These are phyloP conservation scores for Cyberlindnera americana DNA, from an alignment of 805 yeast genomes.

Conservation along the genomic window DNA sequence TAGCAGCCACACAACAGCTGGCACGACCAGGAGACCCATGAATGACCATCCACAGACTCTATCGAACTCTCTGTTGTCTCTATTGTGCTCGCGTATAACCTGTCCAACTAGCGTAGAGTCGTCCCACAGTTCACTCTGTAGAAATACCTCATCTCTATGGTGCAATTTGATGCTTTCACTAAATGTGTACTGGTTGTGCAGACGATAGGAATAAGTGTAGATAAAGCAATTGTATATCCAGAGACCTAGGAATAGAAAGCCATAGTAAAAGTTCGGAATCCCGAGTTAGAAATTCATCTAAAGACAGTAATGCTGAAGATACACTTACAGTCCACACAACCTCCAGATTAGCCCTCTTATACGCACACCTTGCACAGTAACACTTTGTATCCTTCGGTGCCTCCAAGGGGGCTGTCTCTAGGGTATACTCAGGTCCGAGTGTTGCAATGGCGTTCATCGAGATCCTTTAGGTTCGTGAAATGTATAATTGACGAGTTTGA, in stretches of 20 bases:
- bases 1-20: constrained; percentile 7
- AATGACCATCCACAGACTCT: constrained; percentile 21
- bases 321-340: constrained; percentile 18
- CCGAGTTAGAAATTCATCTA: too few relatives aligned
- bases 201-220: constrained; percentile 4
- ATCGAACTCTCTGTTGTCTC: constrained; percentile 8
- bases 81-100: constrained; percentile 17
- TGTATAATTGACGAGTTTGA: too few relatives aligned
- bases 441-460: constrained; percentile 1
- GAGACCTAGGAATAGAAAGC: constrained; percentile 16
- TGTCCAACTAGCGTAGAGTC: constrained; percentile 12
- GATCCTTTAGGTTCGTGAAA: too few relatives aligned
- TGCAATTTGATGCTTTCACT: constrained; percentile 19
- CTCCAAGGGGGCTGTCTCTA: constrained; percentile 3
- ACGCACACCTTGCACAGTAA: constrained; percentile 22
- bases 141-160: constrained; percentile 14
- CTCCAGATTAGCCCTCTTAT: constrained; percentile 10
- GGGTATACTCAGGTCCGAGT: not conserved
- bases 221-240: constrained; percentile 21
- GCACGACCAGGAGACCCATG: constrained; percentile 10
- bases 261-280: constrained; percentile 27
- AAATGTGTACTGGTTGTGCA: constrained; percentile 13
- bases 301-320: not conserved
- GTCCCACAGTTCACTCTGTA: constrained; percentile 7
- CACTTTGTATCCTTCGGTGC: constrained; percentile 18